Evolutionary conservation across 1,139 yeast species (phyloP).

Genomic region (Sugiyamaella sp.): DNA sequence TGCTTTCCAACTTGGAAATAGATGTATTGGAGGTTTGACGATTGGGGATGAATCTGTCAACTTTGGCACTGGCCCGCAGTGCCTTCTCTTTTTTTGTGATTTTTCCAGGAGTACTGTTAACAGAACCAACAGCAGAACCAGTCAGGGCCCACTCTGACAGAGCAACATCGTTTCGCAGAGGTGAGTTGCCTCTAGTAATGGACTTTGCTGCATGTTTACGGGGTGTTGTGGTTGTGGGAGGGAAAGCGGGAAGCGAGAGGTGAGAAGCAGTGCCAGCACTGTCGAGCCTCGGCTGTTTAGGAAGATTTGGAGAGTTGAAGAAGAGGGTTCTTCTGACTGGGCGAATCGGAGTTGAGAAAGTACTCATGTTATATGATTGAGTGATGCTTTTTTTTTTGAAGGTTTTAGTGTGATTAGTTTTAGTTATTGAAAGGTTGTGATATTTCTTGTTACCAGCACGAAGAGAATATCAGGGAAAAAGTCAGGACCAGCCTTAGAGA

Average conservation of each 20-base stretch:
- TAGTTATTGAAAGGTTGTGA: conserved; percentile 6
- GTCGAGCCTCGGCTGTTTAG: conserved; percentile 28
- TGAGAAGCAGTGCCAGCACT: conserved; percentile 22
- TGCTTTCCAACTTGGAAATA: conserved; percentile 45
- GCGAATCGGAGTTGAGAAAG: conserved; percentile 35
- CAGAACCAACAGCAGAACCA: conserved; percentile 32
- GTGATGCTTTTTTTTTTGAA: conserved; percentile 18
- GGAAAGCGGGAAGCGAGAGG: not conserved
- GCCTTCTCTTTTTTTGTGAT: conserved; percentile 34
- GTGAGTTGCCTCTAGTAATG: conserved; percentile 41
- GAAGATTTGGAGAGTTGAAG: conserved; percentile 32
- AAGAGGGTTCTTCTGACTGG: conserved; percentile 32
- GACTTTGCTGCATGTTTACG: conserved; percentile 28
- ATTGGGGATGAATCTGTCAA: conserved; percentile 55
- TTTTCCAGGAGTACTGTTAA: conserved; percentile 30
- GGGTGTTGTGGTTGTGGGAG: conserved; percentile 18
- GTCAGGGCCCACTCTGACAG: conserved; percentile 40
- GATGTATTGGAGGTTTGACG: conserved; percentile 49
- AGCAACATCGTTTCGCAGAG: conserved; percentile 51
- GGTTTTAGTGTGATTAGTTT: conserved; percentile 1
- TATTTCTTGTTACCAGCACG: conserved; percentile 24
- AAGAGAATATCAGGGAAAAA: conserved; percentile 21
- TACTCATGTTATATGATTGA: conserved; percentile 28
- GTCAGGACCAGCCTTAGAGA: conserved; percentile 34
- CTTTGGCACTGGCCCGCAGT: conserved; percentile 38